Conservation (phyloP, 305 asterid genomes). For the Rubia occidens region DNA sequence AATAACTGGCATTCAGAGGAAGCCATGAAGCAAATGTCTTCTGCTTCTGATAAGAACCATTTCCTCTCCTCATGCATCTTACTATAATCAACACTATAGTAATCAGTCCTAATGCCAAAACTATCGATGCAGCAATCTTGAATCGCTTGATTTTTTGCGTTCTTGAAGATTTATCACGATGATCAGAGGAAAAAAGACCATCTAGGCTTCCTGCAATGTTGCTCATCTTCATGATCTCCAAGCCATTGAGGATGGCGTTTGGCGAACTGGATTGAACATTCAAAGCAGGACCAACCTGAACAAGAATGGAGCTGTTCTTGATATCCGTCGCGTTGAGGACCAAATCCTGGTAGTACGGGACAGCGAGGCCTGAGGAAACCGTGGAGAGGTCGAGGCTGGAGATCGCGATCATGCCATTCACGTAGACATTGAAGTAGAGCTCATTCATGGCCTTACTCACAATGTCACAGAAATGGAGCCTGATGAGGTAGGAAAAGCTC, state of each 20-base stretch:
- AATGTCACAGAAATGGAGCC: slow-evolving; percentile 88
- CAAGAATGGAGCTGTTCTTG: slow-evolving; percentile 34
- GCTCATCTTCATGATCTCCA: slow-evolving; percentile 89
- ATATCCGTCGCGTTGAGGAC: slow-evolving; percentile 61
- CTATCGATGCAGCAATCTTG: slow-evolving; percentile 45
- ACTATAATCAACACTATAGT: slow-evolving; percentile 30
- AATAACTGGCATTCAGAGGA: slow-evolving; percentile 54
- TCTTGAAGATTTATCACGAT: slow-evolving; percentile 18
- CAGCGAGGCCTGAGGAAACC: slow-evolving; percentile 50
- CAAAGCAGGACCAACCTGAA: slow-evolving; percentile 69
- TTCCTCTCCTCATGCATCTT: slow-evolving; percentile 26
- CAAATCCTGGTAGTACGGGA: slow-evolving; percentile 67
- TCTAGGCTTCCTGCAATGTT: slow-evolving; percentile 72
- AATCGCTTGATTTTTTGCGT: slow-evolving; percentile 20
- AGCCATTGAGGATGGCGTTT: slow-evolving; percentile 67
- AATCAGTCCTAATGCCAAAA: slow-evolving; percentile 33
- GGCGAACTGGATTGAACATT: slow-evolving; percentile 38
- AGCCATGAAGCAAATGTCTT: slow-evolving; percentile 84
- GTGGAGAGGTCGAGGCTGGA: slow-evolving; percentile 74
- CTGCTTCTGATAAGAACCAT: slow-evolving; percentile 34
- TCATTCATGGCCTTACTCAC: slow-evolving; percentile 58
- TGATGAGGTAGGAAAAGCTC: slow-evolving; percentile 57
- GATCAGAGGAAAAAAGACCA: slow-evolving; percentile 49
- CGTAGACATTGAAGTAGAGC: slow-evolving; percentile 81
- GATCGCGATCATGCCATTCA: slow-evolving; percentile 47